These are phyloP conservation scores for Aspergillus conjunctus DNA, from an alignment of 495 filamentous ascomycete species.

Conservation along the genomic window DNA sequence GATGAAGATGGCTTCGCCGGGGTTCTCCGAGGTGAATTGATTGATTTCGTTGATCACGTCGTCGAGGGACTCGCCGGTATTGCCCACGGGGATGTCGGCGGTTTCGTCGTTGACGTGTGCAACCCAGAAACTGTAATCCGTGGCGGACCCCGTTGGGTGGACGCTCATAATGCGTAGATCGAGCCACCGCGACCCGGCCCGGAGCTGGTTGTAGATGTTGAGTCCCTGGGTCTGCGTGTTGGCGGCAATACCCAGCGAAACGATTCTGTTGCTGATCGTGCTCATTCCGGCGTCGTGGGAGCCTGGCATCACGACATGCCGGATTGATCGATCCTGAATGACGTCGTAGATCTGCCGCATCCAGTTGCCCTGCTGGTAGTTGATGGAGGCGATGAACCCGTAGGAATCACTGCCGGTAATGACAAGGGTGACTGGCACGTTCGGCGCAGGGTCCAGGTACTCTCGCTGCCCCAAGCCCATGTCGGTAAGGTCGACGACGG, in stretches of 20 bases:
- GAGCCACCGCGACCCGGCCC: slow-evolving; percentile 17
- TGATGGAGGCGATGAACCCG: slow-evolving; percentile 17
- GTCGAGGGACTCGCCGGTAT: slow-evolving; percentile 11
- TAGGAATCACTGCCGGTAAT: slow-evolving; percentile 16
- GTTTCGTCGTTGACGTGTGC: slow-evolving; percentile 20
- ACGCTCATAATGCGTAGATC: slow-evolving; percentile 19
- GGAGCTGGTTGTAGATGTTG: slow-evolving; percentile 18
- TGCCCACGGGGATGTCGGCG: slow-evolving; percentile 14
- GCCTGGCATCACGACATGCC: slow-evolving; percentile 18
- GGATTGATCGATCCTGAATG: slow-evolving; percentile 12
- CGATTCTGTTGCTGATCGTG: slow-evolving; percentile 17
- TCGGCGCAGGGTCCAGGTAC: slow-evolving; percentile 13
- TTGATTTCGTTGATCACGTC: slow-evolving; percentile 17
- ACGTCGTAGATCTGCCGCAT: slow-evolving; percentile 16
- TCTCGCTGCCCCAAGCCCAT: slow-evolving; percentile 20
- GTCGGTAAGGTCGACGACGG: slow-evolving; percentile 15
- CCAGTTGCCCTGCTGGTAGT: slow-evolving; percentile 8
- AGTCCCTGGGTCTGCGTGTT: slow-evolving; percentile 19
- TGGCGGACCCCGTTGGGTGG: neutral
- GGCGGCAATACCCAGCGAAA: slow-evolving; percentile 13
- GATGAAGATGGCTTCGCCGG: slow-evolving; percentile 15
- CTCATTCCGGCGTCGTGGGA: slow-evolving; percentile 21
- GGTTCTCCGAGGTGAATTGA: slow-evolving; percentile 16
- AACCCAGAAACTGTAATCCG: slow-evolving; percentile 13
- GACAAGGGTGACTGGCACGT: slow-evolving; percentile 19